Percentiles rank a stretch among this genome's conserved stretches.
These are phyloP conservation scores for Penicillium steckii DNA, from an alignment of 495 filamentous ascomycete genomes.

Conservation along the genomic window DNA sequence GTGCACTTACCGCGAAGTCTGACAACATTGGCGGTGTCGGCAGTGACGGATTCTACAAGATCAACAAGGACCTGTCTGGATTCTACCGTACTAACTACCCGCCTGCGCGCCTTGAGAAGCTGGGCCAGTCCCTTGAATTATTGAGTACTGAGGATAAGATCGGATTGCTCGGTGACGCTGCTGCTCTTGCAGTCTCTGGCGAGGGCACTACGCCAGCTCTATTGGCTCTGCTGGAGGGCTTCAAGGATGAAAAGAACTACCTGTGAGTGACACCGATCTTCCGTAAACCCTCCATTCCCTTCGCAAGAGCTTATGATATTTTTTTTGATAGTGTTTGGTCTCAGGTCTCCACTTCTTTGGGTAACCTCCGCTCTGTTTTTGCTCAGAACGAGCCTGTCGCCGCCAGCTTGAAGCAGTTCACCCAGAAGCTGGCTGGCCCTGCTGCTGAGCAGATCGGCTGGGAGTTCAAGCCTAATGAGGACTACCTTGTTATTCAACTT, in stretches of 20 bases:
- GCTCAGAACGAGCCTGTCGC: conserved; percentile 55
- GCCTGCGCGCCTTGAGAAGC: conserved; percentile 69
- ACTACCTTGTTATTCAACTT: conserved; percentile 76
- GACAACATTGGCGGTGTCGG: conserved; percentile 72
- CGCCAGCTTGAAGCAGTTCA: conserved; percentile 70
- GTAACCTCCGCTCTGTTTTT: conserved; percentile 64
- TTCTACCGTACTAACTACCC: conserved; percentile 96
- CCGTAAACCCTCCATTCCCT: not conserved
- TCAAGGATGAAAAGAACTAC: conserved; percentile 77
- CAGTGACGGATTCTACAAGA: conserved; percentile 77
- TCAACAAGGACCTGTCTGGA: conserved; percentile 83
- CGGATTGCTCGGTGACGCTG: conserved; percentile 86
- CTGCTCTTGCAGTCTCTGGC: conserved; percentile 84
- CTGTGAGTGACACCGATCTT: conserved; percentile 46
- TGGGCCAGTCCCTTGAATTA: conserved; percentile 69
- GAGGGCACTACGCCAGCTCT: conserved; percentile 76
- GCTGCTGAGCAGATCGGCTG: conserved; percentile 80
- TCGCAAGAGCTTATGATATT: conserved; percentile 16
- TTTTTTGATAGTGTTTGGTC: conserved; percentile 64
- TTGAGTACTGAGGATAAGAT: conserved; percentile 88
- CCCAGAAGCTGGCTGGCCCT: conserved; percentile 64
- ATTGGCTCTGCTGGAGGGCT: conserved; percentile 75
- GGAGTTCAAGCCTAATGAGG: conserved; percentile 72
- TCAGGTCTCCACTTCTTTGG: conserved; percentile 71
- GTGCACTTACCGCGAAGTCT: conserved; percentile 71